Conservation (phyloP, 2,329 filamentous ascomycete species). For the Colletotrichum musicola region DNA sequence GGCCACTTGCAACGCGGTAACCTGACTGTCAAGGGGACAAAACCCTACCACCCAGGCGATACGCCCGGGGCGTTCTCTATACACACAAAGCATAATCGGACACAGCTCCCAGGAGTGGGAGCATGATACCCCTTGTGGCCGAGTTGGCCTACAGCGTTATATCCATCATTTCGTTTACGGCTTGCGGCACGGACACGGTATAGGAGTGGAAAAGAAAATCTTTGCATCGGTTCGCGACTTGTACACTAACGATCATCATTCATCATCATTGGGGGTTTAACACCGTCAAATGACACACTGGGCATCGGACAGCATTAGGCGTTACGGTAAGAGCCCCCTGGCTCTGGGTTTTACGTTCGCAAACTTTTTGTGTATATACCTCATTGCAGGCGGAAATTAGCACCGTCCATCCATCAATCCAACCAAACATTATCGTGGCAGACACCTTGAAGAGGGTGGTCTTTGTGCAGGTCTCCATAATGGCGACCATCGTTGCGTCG, state of each 20-base stretch:
- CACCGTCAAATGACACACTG: conserved; percentile 31
- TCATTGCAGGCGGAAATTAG: conserved; percentile 11
- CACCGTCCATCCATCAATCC: conserved; percentile 27
- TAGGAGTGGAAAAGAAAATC: conserved; percentile 37
- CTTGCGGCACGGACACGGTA: conserved; percentile 37
- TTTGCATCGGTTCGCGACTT: conserved; percentile 37
- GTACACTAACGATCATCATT: conserved; percentile 38
- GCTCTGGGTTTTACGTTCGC: conserved; percentile 21
- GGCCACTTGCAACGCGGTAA: not conserved
- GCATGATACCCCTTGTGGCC: conserved; percentile 39
- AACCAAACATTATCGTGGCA: conserved; percentile 13
- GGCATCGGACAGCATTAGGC: conserved; percentile 37
- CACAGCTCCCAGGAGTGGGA: conserved; percentile 32
- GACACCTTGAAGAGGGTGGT: conserved; percentile 6
- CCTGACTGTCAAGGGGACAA: not conserved
- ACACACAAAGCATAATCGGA: conserved; percentile 35
- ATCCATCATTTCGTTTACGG: conserved; percentile 34
- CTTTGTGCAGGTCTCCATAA: not conserved
- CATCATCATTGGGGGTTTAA: conserved; percentile 31
- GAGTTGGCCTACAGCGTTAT: conserved; percentile 37
- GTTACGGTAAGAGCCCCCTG: conserved; percentile 25
- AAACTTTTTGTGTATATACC: conserved; percentile 32
- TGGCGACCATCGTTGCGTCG: no score
- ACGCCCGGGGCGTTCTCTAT: conserved; percentile 19
- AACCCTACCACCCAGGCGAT: conserved; percentile 2